phyloP scores from a whole-genome alignment of 129 eudicot genomes.

The Helichrysum umbraculigerum region DNA sequence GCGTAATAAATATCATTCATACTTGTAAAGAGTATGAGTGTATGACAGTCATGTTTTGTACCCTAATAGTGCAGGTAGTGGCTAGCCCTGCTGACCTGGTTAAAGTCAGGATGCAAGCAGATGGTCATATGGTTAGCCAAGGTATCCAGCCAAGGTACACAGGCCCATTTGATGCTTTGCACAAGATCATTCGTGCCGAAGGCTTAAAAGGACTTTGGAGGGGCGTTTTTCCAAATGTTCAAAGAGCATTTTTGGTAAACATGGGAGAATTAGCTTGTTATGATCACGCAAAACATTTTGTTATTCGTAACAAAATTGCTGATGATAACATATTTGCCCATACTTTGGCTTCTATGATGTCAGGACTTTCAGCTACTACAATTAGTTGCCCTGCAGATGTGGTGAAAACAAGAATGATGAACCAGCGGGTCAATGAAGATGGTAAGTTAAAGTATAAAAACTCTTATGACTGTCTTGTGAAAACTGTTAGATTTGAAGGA shows the following conservation, averaged over 20 bases:
- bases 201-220: constrained; percentile 82
- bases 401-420: constrained; percentile 94
- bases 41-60: constrained; percentile 1
- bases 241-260: constrained; percentile 89
- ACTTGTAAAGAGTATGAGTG: not conserved
- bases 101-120: constrained; percentile 96
- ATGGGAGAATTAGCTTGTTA: constrained; percentile 97
- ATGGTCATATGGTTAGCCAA: constrained; percentile 65
- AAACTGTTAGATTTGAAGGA: constrained; percentile 77
- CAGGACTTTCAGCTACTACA: constrained; percentile 86
- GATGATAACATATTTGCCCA: constrained; percentile 82
- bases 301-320: constrained; percentile 56
- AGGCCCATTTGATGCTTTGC: constrained; percentile 63
- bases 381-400: constrained; percentile 97
- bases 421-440: constrained; percentile 40
- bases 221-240: constrained; percentile 83
- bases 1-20: not conserved
- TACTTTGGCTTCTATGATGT: constrained; percentile 82
- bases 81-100: constrained; percentile 98
- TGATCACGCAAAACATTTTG: constrained; percentile 86
- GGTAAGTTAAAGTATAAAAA: constrained; percentile 51
- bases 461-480: constrained; percentile 75
- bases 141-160: constrained; percentile 76
- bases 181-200: constrained; percentile 53
- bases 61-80: constrained; percentile 60